Base-by-base conservation (phyloP, 2,329 filamentous ascomycete genomes). In the Diaporthe vaccinii region DNA sequence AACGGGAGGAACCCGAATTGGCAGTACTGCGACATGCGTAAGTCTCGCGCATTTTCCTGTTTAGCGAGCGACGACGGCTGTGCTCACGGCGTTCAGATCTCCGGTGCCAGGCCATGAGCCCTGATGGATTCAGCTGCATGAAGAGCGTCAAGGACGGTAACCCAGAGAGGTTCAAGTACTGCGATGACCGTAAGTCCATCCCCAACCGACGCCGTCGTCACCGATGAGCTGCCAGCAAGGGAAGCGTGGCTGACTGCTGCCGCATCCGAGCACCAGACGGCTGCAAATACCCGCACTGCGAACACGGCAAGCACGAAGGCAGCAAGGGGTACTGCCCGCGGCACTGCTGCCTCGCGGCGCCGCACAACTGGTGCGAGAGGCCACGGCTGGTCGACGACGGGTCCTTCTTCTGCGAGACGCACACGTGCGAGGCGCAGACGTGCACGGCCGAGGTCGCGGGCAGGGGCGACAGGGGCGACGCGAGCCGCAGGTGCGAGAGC, bases 151-250 rank as follows among this genome's bases (percentile, higher is more conserved):
- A 78, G 74, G 75, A 78, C 15, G 75, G 76, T 0, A 75, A 79
- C 41, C 79, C 80, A n/a, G 68, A 70, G 20, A 75, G 62, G 49
- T 81, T 72, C 58, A 74, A 74, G 28, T 80, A 76, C 31, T 81
- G 80, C 69, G 73, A 70, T 15, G 77, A 78, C 15, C 79, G 79
- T 80, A 65, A 65, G 79, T 77, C 44, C 20, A n/a, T 22, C 34
- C 49, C 17, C 20, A 9, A 14, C 3, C 28, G 8, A 22, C 8
- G 5, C 5, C 28, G 41, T 17, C 51, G 7, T 25, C 25, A 15
- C 15, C 7, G 20, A 5, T 22, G 22, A n/a, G 15, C 12, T 12
- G 8, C 28, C 39, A 9, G 15, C 55, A 53, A 59, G 22, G 22
- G 51, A 9, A 44, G 22, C 12, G 6, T 25, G 31, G 12, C 41